These are phyloP conservation scores for Waltergamsia citrina DNA, from an alignment of 2,329 filamentous ascomycete genomes.

Conservation along the genomic window DNA sequence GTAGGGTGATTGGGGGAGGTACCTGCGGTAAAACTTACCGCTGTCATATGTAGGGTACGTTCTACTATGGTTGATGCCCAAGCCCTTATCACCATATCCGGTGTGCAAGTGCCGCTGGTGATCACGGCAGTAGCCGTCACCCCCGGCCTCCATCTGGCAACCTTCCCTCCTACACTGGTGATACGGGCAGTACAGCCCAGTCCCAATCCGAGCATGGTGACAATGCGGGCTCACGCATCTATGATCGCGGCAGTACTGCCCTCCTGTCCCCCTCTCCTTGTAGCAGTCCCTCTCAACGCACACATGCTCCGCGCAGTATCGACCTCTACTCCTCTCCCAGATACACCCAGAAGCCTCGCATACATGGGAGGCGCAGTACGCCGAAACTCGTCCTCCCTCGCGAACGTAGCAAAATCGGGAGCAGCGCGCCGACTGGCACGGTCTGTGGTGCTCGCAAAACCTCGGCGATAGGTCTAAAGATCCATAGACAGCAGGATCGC, in stretches of 20 bases:
- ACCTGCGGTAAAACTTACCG: too few relatives aligned
- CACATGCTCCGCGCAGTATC: constrained; percentile 1
- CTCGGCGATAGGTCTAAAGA: constrained; percentile 3
- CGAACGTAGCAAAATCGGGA: constrained; percentile 14
- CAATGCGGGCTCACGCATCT: too few relatives aligned
- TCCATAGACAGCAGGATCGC: too few relatives aligned
- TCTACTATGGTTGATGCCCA: too few relatives aligned
- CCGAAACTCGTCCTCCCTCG: constrained; percentile 12
- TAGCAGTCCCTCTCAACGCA: neutral
- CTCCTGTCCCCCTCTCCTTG: neutral
- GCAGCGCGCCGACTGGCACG: constrained; percentile 13
- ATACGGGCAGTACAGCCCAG: constrained; percentile 1
- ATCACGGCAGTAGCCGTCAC: neutral
- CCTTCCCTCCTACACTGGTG: neutral
- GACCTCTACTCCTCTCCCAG: constrained; percentile 9
- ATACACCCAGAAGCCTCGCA: constrained; percentile 16
- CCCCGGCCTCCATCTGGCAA: neutral
- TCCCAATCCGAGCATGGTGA: too few relatives aligned
- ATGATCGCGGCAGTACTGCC: neutral
- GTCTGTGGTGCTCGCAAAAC: constrained; percentile 18
- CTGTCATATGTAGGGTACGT: too few relatives aligned
- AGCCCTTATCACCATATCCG: neutral
- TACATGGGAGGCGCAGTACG: constrained; percentile 17
- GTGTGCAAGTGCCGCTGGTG: neutral
- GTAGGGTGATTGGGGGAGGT: too few relatives aligned